phyloP scores from a whole-genome alignment of 768 basidiomycete species.

The Tubosaeta sp. region DNA sequence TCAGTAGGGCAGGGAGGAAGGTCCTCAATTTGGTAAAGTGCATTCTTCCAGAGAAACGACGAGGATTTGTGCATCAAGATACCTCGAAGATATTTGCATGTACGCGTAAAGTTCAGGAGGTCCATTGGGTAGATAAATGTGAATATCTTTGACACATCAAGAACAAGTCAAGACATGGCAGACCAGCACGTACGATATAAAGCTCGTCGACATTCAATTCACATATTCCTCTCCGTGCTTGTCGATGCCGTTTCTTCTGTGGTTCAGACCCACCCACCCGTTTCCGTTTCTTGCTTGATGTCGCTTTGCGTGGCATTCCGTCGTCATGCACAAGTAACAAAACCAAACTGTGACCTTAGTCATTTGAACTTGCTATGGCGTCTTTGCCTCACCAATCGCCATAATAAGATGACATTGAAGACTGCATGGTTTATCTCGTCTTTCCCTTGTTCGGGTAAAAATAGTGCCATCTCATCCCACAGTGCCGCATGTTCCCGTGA shows the following conservation, averaged over 20 bases:
- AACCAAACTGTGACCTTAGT: too few relatives aligned
- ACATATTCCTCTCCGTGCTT: not conserved
- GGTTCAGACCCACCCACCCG: not conserved
- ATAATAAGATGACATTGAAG: too few relatives aligned
- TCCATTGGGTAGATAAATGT: not conserved
- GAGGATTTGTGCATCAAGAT: too few relatives aligned
- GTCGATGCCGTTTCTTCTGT: not conserved
- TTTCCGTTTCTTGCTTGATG: not conserved
- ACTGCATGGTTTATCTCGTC: too few relatives aligned
- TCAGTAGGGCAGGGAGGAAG: conserved; percentile 43
- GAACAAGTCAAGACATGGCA: not conserved
- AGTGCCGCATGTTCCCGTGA: too few relatives aligned
- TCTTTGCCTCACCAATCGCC: too few relatives aligned
- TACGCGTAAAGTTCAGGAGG: not conserved
- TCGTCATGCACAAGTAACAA: too few relatives aligned
- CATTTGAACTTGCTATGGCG: too few relatives aligned
- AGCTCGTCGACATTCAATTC: not conserved
- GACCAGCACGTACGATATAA: not conserved
- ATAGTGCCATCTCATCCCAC: too few relatives aligned
- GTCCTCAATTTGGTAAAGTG: conserved; percentile 29
- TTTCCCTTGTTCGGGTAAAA: not conserved
- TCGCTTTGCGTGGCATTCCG: too few relatives aligned
- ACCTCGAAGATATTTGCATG: not conserved
- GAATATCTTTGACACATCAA: not conserved
- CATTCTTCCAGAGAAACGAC: conserved; percentile 10